Base-by-base conservation (phyloP, 768 basidiomycete species). In the Lepiota brunneoincarnata region DNA sequence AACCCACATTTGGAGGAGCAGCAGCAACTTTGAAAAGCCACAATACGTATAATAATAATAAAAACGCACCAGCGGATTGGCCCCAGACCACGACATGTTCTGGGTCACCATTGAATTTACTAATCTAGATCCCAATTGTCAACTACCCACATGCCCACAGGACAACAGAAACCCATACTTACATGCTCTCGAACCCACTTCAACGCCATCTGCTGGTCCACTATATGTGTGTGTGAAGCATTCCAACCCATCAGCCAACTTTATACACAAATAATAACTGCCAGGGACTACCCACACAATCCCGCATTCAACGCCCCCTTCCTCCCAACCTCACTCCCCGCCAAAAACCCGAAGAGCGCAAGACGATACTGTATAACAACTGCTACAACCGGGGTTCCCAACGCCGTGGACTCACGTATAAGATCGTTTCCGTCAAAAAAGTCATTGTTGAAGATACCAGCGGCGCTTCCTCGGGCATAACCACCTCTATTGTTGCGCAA, bases 281-380 rank as follows among this genome's bases (percentile, higher is more conserved):
- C 28, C 18, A 11, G n/a, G n/a, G n/a, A 26, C 14, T 21, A 68
- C 75, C 49, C 54, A 80, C 80, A 63, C 45, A 82, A 58, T 17
- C 79, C 80, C 14, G 74, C 77, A 43, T 81, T 82, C 51, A 79
- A 59, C 2, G 57, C 71, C 6, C 80, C 80, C 7, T 65, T 64
- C 6, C 67, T 59, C 49, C 80, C 74, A 5, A 80, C 71, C 26
- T 69, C 59, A 34, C 62, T 54, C 0, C 79, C 77, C 18, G 79
- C 53, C 28, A 81, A 61, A 61, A 80, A 81, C 5, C 78, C 78
- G 56, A 74, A 76, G 2, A 75, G 51, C 1, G 77, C 77, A 3
- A 78, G 56, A 12, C 76, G 68, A 49, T 77, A 78, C 55, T 78
- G 76, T 9, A 75, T 69, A 17, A 70, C 52, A 11, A 77, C 75